phyloP scores from a whole-genome alignment of 2,329 filamentous ascomycete species.

The Xylariaceae sp. region DNA sequence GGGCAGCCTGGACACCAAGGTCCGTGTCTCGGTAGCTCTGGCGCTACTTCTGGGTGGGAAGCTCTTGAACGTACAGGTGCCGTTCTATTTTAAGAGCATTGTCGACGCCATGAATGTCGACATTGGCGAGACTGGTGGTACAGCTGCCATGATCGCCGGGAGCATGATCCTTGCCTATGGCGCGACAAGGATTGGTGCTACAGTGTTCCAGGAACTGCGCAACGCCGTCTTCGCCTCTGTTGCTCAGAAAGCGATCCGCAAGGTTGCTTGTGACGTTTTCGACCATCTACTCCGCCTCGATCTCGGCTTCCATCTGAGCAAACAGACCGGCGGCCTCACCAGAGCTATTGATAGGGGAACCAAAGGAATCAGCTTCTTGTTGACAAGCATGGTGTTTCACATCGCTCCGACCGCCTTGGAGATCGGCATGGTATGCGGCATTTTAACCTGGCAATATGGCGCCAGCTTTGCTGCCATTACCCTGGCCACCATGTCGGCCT shows the following conservation, averaged over 20 bases:
- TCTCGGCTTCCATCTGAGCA: slow-evolving; percentile 85
- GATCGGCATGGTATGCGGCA: slow-evolving; percentile 92
- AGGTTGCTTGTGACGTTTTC: slow-evolving; percentile 88
- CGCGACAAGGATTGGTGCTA: slow-evolving; percentile 78
- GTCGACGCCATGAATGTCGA: slow-evolving; percentile 98
- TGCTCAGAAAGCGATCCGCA: slow-evolving; percentile 90
- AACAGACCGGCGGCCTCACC: slow-evolving; percentile 91
- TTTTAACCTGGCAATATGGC: slow-evolving; percentile 94
- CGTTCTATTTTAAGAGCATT: slow-evolving; percentile 98
- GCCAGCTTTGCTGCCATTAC: slow-evolving; percentile 89
- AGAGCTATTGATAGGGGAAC: slow-evolving; percentile 93
- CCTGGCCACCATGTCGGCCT: slow-evolving; percentile 82
- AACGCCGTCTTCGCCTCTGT: slow-evolving; percentile 97
- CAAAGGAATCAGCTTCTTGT: slow-evolving; percentile 94
- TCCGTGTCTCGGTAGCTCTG: slow-evolving; percentile 81
- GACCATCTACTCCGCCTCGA: slow-evolving; percentile 83
- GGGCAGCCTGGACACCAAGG: slow-evolving; percentile 69
- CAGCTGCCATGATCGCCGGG: slow-evolving; percentile 81
- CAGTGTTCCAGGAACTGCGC: slow-evolving; percentile 84
- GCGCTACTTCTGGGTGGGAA: slow-evolving; percentile 82
- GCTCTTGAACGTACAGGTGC: slow-evolving; percentile 93
- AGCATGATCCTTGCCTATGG: slow-evolving; percentile 94
- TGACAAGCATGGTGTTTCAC: slow-evolving; percentile 98
- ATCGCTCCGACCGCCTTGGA: slow-evolving; percentile 89
- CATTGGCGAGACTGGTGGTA: slow-evolving; percentile 78